Base-by-base conservation (phyloP, 768 basidiomycete genomes). In the Serendipita sp. region DNA sequence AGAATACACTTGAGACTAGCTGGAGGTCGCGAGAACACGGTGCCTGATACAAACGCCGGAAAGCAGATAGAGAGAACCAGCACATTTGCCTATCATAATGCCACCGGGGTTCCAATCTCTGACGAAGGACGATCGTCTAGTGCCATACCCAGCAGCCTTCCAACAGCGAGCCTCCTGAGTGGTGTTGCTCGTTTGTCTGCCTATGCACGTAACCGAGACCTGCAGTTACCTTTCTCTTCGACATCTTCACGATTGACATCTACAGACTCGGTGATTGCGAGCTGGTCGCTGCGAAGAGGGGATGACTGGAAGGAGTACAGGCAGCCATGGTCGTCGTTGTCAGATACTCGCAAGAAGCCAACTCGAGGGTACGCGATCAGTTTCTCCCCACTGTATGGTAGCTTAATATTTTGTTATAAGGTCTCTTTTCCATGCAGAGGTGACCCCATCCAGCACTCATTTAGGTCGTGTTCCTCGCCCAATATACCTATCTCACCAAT, bases 401-500 rank as follows among this genome's bases (percentile, higher is more conserved):
- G 13, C 38, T 13, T 41, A 41, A 18, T 47, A 35, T 10, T 35
- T 2, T 3, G 63, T n/a, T 44, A 44, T 45, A 32, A 45, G 28
- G 64, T 23, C 44, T 30, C 79, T 94, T 3, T 80, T 90, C 0
- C 83, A 85, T 47, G 91, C 89, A 0, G 93, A 96, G 71, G 80
- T 95, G 3, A 86, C 87, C 58, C 91, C 89, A 0, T 83, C 73
- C 70, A 83, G 86, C 0, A 77, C 74, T 3, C 82, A 84, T 0
- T 76, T 79, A 0, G 76, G 73, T 1, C 76, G 89, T 41, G 78
- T 89, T 0, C 88, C 91, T 2, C 80, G 84, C 0, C 79, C 88
- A 0, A 79, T 96, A 35, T 95, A 95, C 73, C 83, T 90, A 16
- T 83, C 85, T 0, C 88, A 91, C 68, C 90, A 94, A 66, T 90